Evolutionary conservation across 345 rosid genomes (phyloP), one percentile per base, ranked within the genome.

Genomic region (Eucalyptus regnans): DNA sequence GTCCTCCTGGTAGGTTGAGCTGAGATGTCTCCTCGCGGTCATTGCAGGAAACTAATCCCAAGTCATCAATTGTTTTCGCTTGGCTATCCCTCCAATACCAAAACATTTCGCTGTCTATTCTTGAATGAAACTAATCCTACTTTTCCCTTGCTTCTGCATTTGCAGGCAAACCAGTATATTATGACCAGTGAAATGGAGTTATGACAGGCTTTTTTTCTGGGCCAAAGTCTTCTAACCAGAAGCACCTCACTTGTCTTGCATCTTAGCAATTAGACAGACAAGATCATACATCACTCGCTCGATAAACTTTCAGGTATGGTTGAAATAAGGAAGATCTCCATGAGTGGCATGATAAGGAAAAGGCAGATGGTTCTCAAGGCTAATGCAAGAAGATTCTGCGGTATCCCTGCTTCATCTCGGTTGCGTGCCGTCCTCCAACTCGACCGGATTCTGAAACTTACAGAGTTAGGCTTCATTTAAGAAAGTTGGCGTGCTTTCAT

Each of bases 201-300:
- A 96, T 92, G 88, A 94, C 96, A n/a, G 27, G 66, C 88, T 92
- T 89, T 33, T 88, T 89, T 90, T 92, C 90, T 94, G 92, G 86
- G 88, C 91, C 89, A 91, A 85, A 50, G 89, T 88, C 86, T 93
- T 95, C 37, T 94, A 97, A 87, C 98, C 96, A 81, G 97, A 93
- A 88, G 99, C 98, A 89, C 99, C 99, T 93, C 96, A 96, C 50
- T 91, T 90, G 37, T 96, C 97, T 60, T 96, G 99, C 99, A 96
- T 96, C 99, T 96, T 94, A 89, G 27, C 87, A 88, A 80, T 85
- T 83, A 52, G 86, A 86, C 51, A 50, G 58, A 49, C 89, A 90
- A 87, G 85, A 49, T 86, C 46, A 43, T 71, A n/a, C 86, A 89
- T 89, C 31, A 92, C 44, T 52, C 29, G 11, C 31, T 56, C 22